Evolutionary conservation across 192 early-diverging fungal species (phyloP).

Genomic region (Spizellomyces punctatus): DNA sequence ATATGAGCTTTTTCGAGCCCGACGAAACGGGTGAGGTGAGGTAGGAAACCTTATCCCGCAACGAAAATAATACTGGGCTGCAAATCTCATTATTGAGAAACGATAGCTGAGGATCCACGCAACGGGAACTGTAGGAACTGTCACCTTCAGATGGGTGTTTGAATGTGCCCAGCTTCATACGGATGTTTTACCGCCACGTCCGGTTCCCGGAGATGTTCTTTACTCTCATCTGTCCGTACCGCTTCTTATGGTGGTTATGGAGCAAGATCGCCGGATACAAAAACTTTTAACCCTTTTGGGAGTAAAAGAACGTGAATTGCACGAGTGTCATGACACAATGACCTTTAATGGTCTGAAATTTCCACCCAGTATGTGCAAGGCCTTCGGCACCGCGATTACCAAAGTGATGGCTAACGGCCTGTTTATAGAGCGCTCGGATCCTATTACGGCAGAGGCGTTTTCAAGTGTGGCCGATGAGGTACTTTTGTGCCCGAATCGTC

Average conservation of each 20-base stretch:
- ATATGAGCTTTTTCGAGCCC: constrained; percentile 14
- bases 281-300: constrained; percentile 11
- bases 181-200: background rate
- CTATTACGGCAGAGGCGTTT: constrained; percentile 9
- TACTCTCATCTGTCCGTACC: constrained; percentile 11
- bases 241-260: background rate
- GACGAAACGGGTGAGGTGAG: constrained; percentile 27
- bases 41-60: background rate
- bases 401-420: background rate
- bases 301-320: constrained; percentile 17
- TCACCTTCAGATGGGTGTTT: constrained; percentile 23
- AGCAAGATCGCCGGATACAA: constrained; percentile 18
- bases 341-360: background rate
- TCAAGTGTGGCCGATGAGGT: constrained; percentile 17
- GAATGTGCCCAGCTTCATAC: constrained; percentile 19
- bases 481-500: background rate
- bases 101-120: constrained; percentile 15
- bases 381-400: background rate
- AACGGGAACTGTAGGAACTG: constrained; percentile 1
- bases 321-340: constrained; percentile 17
- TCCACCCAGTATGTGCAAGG: constrained; percentile 1
- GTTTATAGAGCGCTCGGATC: constrained; percentile 15
- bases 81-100: background rate
- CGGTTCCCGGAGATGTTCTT: constrained; percentile 14
- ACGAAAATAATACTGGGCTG: background rate